Evolutionary conservation across 2,329 filamentous ascomycete species (phyloP).

Genomic region (Fonsecaea pedrosoi): DNA sequence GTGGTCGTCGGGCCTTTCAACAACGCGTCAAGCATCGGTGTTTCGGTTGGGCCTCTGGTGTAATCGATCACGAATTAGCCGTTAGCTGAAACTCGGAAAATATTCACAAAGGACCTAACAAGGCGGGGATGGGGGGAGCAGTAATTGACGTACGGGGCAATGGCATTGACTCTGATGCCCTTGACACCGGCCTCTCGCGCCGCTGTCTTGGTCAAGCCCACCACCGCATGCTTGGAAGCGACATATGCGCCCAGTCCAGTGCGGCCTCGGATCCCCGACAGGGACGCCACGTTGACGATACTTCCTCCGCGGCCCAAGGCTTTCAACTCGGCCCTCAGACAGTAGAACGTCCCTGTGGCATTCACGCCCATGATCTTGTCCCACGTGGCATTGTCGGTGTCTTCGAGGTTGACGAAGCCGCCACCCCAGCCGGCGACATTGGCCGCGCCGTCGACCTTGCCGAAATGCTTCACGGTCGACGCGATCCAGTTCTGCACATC

Average conservation of each 20-base stretch:
- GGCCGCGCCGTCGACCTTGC: conserved; percentile 32
- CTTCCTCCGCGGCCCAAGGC: conserved; percentile 47
- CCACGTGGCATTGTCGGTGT: conserved; percentile 47
- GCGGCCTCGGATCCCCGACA: conserved; percentile 46
- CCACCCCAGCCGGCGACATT: conserved; percentile 32
- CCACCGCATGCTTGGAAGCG: conserved; percentile 51
- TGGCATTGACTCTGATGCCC: conserved; percentile 48
- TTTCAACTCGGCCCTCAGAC: conserved; percentile 50
- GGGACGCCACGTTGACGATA: conserved; percentile 52
- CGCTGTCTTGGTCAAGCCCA: conserved; percentile 52
- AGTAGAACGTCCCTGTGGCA: conserved; percentile 50
- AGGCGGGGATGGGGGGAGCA: too few species aligned
- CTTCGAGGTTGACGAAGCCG: conserved; percentile 2
- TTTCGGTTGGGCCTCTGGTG: too few species aligned
- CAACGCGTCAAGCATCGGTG: too few species aligned
- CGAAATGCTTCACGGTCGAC: conserved; percentile 27
- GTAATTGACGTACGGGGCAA: conserved; percentile 38
- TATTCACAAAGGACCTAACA: too few species aligned
- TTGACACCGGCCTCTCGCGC: conserved; percentile 44
- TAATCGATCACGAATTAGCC: too few species aligned
- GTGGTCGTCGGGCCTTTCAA: too few species aligned
- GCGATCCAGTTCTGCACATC: conserved; percentile 34
- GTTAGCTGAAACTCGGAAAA: too few species aligned
- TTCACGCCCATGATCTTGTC: conserved; percentile 49
- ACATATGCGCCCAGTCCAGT: conserved; percentile 51